Evolutionary conservation across 2,329 filamentous ascomycete genomes (phyloP).

Genomic region (Mycosphaerella sp.): DNA sequence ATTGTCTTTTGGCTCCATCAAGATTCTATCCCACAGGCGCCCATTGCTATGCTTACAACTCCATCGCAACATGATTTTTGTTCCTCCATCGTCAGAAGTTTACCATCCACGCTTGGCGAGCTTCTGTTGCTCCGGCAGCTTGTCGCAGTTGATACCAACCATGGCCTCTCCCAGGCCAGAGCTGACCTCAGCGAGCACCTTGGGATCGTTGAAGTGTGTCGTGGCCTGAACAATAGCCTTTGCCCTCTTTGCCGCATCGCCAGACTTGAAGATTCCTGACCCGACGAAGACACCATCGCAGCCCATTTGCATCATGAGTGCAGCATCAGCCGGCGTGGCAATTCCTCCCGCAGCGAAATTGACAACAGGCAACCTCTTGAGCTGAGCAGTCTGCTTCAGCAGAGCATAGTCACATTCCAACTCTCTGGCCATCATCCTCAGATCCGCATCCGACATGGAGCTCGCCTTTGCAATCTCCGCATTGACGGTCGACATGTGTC

Average conservation of each 20-base stretch:
- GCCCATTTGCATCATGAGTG: constrained; percentile 98
- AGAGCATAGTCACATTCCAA: constrained; percentile 71
- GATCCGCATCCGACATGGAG: constrained; percentile 60
- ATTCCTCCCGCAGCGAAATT: constrained; percentile 98
- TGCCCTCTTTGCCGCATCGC: constrained; percentile 81
- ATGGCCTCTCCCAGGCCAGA: constrained; percentile 93
- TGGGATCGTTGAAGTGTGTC: constrained; percentile 80
- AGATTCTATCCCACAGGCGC: not conserved
- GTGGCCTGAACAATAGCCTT: constrained; percentile 92
- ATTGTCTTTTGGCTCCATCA: not conserved
- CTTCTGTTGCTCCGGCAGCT: constrained; percentile 72
- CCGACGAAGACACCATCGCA: constrained; percentile 98
- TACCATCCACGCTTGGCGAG: constrained; percentile 81
- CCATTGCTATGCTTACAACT: constrained; percentile 12
- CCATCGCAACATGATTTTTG: not conserved
- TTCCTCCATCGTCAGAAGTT: not conserved
- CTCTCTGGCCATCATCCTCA: constrained; percentile 74
- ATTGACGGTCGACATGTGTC: constrained; percentile 89
- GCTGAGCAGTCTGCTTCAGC: constrained; percentile 77
- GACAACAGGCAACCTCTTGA: constrained; percentile 85
- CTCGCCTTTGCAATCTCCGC: constrained; percentile 69
- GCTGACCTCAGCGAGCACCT: constrained; percentile 79
- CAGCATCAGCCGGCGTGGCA: constrained; percentile 96
- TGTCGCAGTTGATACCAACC: constrained; percentile 85
- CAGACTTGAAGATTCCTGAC: constrained; percentile 94